phyloP scores from a whole-genome alignment of 2,329 filamentous ascomycete species.

The Spiromastix sp. region DNA sequence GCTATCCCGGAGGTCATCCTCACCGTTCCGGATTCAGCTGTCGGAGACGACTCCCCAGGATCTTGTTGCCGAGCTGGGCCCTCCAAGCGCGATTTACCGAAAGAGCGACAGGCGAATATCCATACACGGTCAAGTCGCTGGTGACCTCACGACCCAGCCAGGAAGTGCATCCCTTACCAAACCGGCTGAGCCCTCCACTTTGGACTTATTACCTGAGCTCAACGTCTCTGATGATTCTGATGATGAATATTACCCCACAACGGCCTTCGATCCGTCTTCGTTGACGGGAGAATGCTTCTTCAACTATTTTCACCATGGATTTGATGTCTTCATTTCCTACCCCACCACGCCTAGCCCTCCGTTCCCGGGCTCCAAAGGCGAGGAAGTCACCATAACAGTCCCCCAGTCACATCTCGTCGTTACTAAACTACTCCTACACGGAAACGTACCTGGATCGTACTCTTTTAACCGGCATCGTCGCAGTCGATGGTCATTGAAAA shows the following conservation, averaged over 20 bases:
- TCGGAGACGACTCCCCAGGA: conserved; percentile 89
- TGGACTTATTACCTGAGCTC: conserved; percentile 64
- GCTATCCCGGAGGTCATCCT: conserved; percentile 59
- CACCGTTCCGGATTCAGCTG: conserved; percentile 60
- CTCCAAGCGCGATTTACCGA: conserved; percentile 86
- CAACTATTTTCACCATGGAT: conserved; percentile 94
- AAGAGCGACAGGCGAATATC: conserved; percentile 84
- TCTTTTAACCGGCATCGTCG: conserved; percentile 91
- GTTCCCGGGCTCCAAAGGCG: conserved; percentile 42
- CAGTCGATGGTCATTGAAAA: conserved; percentile 70
- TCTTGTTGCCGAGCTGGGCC: conserved; percentile 77
- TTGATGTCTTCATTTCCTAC: conserved; percentile 83
- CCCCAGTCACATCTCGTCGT: conserved; percentile 63
- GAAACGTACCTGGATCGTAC: conserved; percentile 90
- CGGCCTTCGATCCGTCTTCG: conserved; percentile 48
- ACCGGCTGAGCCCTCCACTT: conserved; percentile 46
- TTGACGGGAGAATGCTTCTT: conserved; percentile 62
- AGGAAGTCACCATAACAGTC: conserved; percentile 14
- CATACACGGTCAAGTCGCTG: conserved; percentile 56
- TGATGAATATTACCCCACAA: conserved; percentile 44
- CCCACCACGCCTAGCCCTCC: conserved; percentile 55
- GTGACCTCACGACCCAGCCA: conserved; percentile 33
- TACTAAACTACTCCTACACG: conserved; percentile 86
- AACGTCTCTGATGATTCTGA: conserved; percentile 60
- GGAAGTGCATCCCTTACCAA: conserved; percentile 26